phyloP scores from a whole-genome alignment of 2,329 filamentous ascomycete species.

The Spiromastix sp. region DNA sequence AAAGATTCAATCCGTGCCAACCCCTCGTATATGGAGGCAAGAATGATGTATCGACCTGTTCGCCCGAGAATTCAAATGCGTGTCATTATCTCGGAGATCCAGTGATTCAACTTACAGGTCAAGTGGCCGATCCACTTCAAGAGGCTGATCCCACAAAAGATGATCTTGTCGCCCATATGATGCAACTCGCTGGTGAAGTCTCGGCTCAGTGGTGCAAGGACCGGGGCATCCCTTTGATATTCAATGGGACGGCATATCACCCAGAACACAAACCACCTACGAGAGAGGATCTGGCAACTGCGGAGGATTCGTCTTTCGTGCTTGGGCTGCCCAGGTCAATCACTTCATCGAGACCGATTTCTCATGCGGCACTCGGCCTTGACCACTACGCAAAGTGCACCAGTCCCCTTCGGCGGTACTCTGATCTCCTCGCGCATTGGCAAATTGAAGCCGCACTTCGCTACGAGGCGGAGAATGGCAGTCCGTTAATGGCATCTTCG shows the following conservation, averaged over 20 bases:
- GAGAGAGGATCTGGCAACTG: constrained; percentile 30
- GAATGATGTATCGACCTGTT: constrained; percentile 16
- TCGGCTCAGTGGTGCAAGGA: constrained; percentile 43
- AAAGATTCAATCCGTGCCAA: constrained; percentile 6
- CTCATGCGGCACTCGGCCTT: constrained; percentile 42
- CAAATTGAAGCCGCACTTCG: constrained; percentile 54
- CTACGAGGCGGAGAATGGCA: constrained; percentile 40
- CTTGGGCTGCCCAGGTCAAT: constrained; percentile 24
- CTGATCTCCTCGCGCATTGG: constrained; percentile 52
- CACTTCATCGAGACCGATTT: constrained; percentile 36
- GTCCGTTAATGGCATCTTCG: constrained; percentile 26
- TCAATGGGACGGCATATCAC: constrained; percentile 30
- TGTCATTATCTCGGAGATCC: constrained; percentile 32
- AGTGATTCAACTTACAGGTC: constrained; percentile 25
- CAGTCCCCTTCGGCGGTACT: constrained; percentile 50
- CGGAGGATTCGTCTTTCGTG: constrained; percentile 19
- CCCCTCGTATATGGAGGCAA: constrained; percentile 17
- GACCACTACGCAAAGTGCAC: constrained; percentile 48
- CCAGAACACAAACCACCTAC: constrained; percentile 13
- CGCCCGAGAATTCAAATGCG: constrained; percentile 19
- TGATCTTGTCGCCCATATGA: constrained; percentile 37
- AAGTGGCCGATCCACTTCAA: constrained; percentile 24
- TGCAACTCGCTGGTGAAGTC: constrained; percentile 47
- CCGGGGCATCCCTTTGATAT: constrained; percentile 41
- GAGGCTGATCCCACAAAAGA: constrained; percentile 26